Percentiles rank a stretch among this genome's conserved stretches.
phyloP scores from a whole-genome alignment of 108 stramenopile species.

The Cyclotella atomus region DNA sequence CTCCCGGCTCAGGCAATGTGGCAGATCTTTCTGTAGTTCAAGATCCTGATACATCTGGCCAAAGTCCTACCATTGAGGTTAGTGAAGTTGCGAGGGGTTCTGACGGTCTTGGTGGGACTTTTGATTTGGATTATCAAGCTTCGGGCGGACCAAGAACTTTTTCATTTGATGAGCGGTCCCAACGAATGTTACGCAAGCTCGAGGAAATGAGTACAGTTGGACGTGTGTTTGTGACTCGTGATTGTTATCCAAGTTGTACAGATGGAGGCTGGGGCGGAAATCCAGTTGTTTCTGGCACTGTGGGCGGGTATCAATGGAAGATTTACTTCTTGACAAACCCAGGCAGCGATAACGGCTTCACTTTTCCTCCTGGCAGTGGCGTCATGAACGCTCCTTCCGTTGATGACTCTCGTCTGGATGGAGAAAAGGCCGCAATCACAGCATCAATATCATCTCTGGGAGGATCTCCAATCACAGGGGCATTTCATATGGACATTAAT shows the following conservation, averaged over 20 bases:
- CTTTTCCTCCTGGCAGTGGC: conserved; percentile 87
- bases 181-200: conserved; percentile 62
- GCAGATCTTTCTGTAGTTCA: conserved; percentile 51
- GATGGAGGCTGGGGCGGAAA: conserved; percentile 81
- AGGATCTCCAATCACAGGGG: conserved; percentile 42
- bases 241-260: conserved; percentile 62
- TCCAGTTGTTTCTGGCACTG: conserved; percentile 57
- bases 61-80: conserved; percentile 44
- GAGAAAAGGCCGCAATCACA: conserved; percentile 48
- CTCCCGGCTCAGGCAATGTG: conserved; percentile 82
- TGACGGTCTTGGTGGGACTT: conserved; percentile 64
- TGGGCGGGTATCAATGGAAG: conserved; percentile 81
- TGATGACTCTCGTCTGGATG: conserved; percentile 46
- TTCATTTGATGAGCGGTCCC: conserved; percentile 63
- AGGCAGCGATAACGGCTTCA: conserved; percentile 62
- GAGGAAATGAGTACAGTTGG: conserved; percentile 78
- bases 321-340: conserved; percentile 73
- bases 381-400: conserved; percentile 62
- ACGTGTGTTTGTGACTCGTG: conserved; percentile 59
- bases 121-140: conserved; percentile 59
- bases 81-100: conserved; percentile 66
- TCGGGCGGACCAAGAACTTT: conserved; percentile 45
- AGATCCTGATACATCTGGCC: conserved; percentile 48
- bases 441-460: conserved; percentile 51
- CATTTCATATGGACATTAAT: conserved; percentile 34